phyloP scores from a whole-genome alignment of 495 filamentous ascomycete genomes.

The Annulohypoxylon stygium region DNA sequence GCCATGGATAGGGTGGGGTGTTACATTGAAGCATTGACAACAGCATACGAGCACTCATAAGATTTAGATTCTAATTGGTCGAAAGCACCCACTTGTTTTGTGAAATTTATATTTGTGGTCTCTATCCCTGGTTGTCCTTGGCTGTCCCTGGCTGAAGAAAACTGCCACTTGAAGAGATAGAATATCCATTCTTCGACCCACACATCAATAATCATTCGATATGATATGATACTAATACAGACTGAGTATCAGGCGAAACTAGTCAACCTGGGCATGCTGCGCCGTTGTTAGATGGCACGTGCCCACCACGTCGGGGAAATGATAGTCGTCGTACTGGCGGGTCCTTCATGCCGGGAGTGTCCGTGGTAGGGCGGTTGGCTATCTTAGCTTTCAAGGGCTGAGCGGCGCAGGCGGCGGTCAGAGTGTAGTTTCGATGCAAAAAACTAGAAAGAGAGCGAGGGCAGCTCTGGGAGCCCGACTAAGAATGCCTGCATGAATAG shows the following conservation, averaged over 20 bases:
- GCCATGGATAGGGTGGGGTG: neutral
- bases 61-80: neutral
- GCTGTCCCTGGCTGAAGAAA: constrained; percentile 3
- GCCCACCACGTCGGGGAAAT: neutral
- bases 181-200: constrained; percentile 14
- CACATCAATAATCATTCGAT: constrained; percentile 10
- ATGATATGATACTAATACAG: constrained; percentile 8
- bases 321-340: neutral
- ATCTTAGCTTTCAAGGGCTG: constrained; percentile 12
- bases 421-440: constrained; percentile 10
- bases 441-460: neutral
- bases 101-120: neutral
- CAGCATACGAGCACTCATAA: neutral
- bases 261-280: neutral
- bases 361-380: neutral
- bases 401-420: constrained; percentile 11
- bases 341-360: neutral
- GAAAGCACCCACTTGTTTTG: neutral
- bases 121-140: neutral
- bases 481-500: neutral
- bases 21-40: neutral
- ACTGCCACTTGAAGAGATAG: constrained; percentile 6
- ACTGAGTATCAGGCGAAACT: neutral
- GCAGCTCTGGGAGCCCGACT: neutral
- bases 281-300: neutral